Base-by-base conservation (phyloP, 352 stramenopile species). In the Lagenidium giganteum region DNA sequence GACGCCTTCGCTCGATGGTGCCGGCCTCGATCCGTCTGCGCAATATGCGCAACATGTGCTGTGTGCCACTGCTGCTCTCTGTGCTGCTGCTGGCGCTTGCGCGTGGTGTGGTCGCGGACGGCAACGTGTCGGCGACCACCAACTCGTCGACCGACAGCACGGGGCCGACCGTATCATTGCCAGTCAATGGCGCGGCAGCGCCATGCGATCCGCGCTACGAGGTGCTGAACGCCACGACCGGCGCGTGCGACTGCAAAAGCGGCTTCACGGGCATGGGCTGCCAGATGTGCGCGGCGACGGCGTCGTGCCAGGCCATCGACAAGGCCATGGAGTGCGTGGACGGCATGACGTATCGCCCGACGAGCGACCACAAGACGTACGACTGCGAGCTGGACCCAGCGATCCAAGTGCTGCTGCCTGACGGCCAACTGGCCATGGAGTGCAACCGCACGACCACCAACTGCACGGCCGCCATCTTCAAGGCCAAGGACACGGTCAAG, bases 381-480 rank as follows among this genome's bases (percentile, higher is more conserved):
- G 60, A 61, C 20, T 92, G 79, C 33, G 41, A 36, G 22, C 47
- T 92, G 22, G 70, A 74, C 24, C 33, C 54, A 1, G 54, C 66
- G n/a, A 59, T 92, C 9, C 65, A 88, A 42, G 40, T 60, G 42
- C 47, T 92, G 5, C 83, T 92, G 38, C 48, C 60, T 5, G 73
- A 92, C 54, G 76, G 79, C 29, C 71, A 71, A 2, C 29, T 92
- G 45, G 71, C 72, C 20, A 59, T 92, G 7, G 47, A 45, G 12
- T 92, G 79, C 63, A 59, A 87, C 47, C 67, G 67, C 40, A 51
- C 73, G 39, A 42, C 33, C 7, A 38, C 66, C 12, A 78, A 68
- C 36, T 92, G 79, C 60, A 67, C 56, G 13, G 77, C 77, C 11
- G 73, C 76, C 4, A 68, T 92, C 13, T 92, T 73, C 54, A 87